These are phyloP conservation scores for Metarhizium robertsii DNA, from an alignment of 2,329 filamentous ascomycete genomes.

Conservation along the genomic window DNA sequence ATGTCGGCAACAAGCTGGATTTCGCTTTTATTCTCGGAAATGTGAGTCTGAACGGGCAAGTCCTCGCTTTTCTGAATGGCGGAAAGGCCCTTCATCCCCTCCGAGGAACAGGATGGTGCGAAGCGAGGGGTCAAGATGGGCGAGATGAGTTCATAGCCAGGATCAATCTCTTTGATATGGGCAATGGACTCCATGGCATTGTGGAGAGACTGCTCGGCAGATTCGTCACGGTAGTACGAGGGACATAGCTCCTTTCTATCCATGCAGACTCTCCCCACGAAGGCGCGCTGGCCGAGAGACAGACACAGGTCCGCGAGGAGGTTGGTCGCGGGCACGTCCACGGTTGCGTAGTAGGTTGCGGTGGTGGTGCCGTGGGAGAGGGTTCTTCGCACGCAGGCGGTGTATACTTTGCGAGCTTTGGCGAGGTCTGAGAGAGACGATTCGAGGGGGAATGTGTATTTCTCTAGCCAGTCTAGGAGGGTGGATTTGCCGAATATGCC, in stretches of 20 bases:
- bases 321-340: slow-evolving; percentile 82
- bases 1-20: slow-evolving; percentile 58
- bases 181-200: slow-evolving; percentile 51
- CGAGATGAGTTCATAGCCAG: slow-evolving; percentile 51
- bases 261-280: slow-evolving; percentile 95
- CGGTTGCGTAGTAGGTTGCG: slow-evolving; percentile 89
- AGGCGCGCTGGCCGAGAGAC: slow-evolving; percentile 72
- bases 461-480: slow-evolving; percentile 86
- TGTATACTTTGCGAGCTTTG: slow-evolving; percentile 65
- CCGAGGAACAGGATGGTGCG: slow-evolving; percentile 51
- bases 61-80: slow-evolving; percentile 50
- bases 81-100: slow-evolving; percentile 55
- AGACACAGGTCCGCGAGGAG: slow-evolving; percentile 78
- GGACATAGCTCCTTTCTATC: slow-evolving; percentile 59
- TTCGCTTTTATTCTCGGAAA: slow-evolving; percentile 75
- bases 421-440: slow-evolving; percentile 55
- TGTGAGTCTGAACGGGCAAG: slow-evolving; percentile 77
- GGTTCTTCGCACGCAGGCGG: slow-evolving; percentile 67
- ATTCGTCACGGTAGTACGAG: slow-evolving; percentile 69
- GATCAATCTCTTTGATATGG: slow-evolving; percentile 61
- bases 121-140: slow-evolving; percentile 74
- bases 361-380: slow-evolving; percentile 88
- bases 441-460: slow-evolving; percentile 92
- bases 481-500: slow-evolving; percentile 92
- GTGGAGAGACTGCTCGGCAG: slow-evolving; percentile 44